Percentiles rank a stretch among this genome's conserved stretches.
Evolutionary conservation across 1,284 basidiomycete genomes (phyloP).

Genomic region (Melampsora abietis-canadensis): DNA sequence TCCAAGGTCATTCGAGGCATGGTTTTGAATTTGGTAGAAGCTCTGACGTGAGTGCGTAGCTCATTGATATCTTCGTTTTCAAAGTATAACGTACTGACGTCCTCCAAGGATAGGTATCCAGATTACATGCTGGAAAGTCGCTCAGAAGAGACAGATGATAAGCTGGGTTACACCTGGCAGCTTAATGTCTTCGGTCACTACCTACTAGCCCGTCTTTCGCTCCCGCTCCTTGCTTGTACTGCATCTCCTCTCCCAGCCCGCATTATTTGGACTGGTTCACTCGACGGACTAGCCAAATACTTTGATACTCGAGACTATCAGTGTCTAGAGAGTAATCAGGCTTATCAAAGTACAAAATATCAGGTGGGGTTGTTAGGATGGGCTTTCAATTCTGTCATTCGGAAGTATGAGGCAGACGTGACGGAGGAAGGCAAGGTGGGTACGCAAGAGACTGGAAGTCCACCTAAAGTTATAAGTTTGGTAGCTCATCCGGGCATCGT

Average conservation of each 20-base stretch:
- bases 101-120: conserved; percentile 31
- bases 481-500: conserved; percentile 53
- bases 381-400: conserved; percentile 50
- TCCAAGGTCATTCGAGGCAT: conserved; percentile 50
- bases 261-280: conserved; percentile 53
- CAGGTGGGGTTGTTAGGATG: conserved; percentile 53
- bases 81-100: background rate
- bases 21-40: conserved; percentile 50
- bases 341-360: conserved; percentile 54
- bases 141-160: conserved; percentile 19
- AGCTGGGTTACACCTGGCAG: conserved; percentile 34
- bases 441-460: background rate
- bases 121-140: conserved; percentile 34
- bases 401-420: conserved; percentile 42
- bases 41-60: conserved; percentile 49
- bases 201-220: conserved; percentile 16
- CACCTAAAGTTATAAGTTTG: conserved; percentile 44
- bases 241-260: conserved; percentile 31
- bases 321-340: conserved; percentile 48
- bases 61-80: background rate
- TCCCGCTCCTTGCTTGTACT: conserved; percentile 21
- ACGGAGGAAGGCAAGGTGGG: background rate
- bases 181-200: conserved; percentile 41
- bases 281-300: conserved; percentile 51
- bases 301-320: conserved; percentile 51